phyloP scores from a whole-genome alignment of 1,284 basidiomycete species.

The Golubevia pallescens region DNA sequence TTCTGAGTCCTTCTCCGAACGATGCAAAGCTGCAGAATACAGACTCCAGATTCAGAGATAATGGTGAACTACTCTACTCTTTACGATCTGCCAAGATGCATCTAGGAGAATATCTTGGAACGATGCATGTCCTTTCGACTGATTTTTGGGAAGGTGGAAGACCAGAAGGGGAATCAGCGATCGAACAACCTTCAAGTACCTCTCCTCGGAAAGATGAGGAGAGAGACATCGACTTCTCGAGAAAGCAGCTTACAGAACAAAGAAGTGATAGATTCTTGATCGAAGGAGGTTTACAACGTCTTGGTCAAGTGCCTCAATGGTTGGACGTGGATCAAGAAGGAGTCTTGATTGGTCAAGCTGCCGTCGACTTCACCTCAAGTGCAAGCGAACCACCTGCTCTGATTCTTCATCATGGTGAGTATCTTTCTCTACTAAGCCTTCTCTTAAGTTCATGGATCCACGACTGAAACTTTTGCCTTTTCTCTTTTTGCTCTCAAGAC shows the following conservation, averaged over 20 bases:
- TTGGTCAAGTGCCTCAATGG: conserved; percentile 13
- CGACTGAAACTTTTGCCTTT: too few species aligned
- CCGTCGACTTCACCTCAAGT: not conserved
- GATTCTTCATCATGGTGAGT: too few species aligned
- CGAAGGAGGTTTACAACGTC: not conserved
- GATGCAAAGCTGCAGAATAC: too few species aligned
- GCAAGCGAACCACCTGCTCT: not conserved
- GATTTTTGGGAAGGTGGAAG: conserved; percentile 7
- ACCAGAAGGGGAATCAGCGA: not conserved
- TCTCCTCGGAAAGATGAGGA: not conserved
- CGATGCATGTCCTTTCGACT: conserved; percentile 2
- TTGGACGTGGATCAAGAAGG: not conserved
- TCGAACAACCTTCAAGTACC: not conserved
- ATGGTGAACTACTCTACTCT: not conserved
- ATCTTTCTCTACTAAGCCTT: too few species aligned
- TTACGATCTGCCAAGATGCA: not conserved
- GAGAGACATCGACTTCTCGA: not conserved
- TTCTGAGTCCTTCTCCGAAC: too few species aligned
- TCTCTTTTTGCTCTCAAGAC: conserved; percentile 7
- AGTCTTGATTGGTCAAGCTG: not conserved
- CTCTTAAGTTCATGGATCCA: too few species aligned
- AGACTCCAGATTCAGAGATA: too few species aligned
- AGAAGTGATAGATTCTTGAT: conserved; percentile 4
- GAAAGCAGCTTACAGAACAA: not conserved
- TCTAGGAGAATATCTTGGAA: conserved; percentile 2